Percentiles rank a stretch among this genome's conserved stretches.
Evolutionary conservation across 306 rosid species (phyloP).

Genomic region (Acmispon strigosus): DNA sequence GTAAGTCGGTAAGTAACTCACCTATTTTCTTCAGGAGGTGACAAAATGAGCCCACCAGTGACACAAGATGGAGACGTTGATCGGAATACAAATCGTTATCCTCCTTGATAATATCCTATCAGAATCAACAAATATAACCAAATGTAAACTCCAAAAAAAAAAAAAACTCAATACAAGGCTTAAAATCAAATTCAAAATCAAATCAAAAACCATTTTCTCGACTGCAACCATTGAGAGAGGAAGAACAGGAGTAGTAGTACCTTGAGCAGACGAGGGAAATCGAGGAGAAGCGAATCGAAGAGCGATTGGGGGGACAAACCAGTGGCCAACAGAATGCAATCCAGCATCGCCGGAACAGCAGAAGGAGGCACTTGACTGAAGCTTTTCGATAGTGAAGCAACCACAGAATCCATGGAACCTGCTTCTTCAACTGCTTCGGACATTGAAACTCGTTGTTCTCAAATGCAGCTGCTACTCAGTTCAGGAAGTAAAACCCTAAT

Average conservation of each 20-base stretch:
- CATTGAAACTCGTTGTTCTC: conserved; percentile 15
- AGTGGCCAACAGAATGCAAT: conserved; percentile 66
- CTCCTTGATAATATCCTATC: conserved; percentile 38
- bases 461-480: not conserved
- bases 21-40: conserved; percentile 70
- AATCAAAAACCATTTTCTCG: too few relatives aligned
- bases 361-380: conserved; percentile 55
- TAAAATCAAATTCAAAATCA: not conserved
- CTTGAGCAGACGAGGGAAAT: conserved; percentile 47
- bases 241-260: conserved; percentile 25
- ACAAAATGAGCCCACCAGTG: conserved; percentile 57
- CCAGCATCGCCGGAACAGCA: conserved; percentile 67
- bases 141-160: too few relatives aligned
- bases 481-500: conserved; percentile 19
- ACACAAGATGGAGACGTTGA: conserved; percentile 35
- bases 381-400: conserved; percentile 47
- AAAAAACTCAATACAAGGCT: not conserved
- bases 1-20: conserved; percentile 5
- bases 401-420: conserved; percentile 40
- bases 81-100: conserved; percentile 45
- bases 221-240: too few relatives aligned
- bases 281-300: conserved; percentile 48
- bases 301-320: conserved; percentile 48
- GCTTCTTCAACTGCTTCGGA: conserved; percentile 21
- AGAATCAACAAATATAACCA: conserved; percentile 13